Percentiles rank a stretch among this genome's conserved stretches.
These are phyloP conservation scores for Fusarium xyrophilum DNA, from an alignment of 2,329 filamentous ascomycete genomes.

Conservation along the genomic window DNA sequence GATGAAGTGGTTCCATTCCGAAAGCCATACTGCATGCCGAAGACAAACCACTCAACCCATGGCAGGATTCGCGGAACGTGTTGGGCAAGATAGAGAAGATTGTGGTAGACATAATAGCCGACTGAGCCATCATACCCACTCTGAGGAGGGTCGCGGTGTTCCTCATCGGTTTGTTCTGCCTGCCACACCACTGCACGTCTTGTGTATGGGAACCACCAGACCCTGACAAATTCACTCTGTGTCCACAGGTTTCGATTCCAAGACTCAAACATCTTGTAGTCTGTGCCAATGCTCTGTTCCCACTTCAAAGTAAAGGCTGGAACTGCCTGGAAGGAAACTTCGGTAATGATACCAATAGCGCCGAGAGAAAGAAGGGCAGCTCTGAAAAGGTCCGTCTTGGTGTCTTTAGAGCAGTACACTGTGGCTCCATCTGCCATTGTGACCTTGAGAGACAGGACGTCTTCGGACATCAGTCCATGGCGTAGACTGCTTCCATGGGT, in stretches of 20 bases:
- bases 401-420: slow-evolving; percentile 71
- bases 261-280: slow-evolving; percentile 70
- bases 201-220: slow-evolving; percentile 98
- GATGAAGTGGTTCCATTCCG: slow-evolving; percentile 68
- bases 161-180: slow-evolving; percentile 76
- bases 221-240: slow-evolving; percentile 83
- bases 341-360: slow-evolving; percentile 87
- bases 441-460: slow-evolving; percentile 75
- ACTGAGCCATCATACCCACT: slow-evolving; percentile 83
- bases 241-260: slow-evolving; percentile 84
- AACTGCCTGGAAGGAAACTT: slow-evolving; percentile 84
- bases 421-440: slow-evolving; percentile 82
- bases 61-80: slow-evolving; percentile 81
- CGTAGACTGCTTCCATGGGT: slow-evolving; percentile 88
- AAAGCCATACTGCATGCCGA: slow-evolving; percentile 97
- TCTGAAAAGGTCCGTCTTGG: slow-evolving; percentile 81
- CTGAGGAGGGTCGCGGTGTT: slow-evolving; percentile 63
- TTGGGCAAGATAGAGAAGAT: slow-evolving; percentile 81
- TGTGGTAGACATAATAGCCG: slow-evolving; percentile 91
- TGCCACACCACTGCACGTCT: slow-evolving; percentile 87
- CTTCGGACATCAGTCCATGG: slow-evolving; percentile 85
- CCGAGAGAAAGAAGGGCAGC: slow-evolving; percentile 88
- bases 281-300: slow-evolving; percentile 78
- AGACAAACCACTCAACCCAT: slow-evolving; percentile 94
- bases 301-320: slow-evolving; percentile 85